A percentile compares a stretch with the other conserved stretches of the same genome.
phyloP scores from a whole-genome alignment of 192 early-diverging fungal species.

The Coemansia sp. region DNA sequence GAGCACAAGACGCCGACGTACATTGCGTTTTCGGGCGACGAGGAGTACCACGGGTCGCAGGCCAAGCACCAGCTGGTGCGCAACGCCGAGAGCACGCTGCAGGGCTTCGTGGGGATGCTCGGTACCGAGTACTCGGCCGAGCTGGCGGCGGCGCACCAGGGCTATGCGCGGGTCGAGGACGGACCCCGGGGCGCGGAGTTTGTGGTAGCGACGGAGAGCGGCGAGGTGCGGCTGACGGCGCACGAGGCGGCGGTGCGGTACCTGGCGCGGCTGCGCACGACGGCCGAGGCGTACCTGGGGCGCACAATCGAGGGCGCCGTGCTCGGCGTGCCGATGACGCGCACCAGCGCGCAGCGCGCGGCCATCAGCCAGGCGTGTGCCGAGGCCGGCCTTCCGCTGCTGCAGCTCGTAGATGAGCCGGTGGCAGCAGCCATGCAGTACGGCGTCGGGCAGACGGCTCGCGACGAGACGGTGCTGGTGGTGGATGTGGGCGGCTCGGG shows the following conservation, averaged over 20 bases:
- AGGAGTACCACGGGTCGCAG: slow-evolving; percentile 76
- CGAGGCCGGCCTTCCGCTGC: slow-evolving; percentile 75
- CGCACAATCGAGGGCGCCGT: slow-evolving; percentile 76
- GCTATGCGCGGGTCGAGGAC: slow-evolving; percentile 58
- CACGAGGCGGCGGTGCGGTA: slow-evolving; percentile 77
- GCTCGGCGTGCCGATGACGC: slow-evolving; percentile 84
- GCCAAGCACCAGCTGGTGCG: slow-evolving; percentile 83
- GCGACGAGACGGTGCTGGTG: slow-evolving; percentile 79
- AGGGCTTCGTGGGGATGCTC: slow-evolving; percentile 81
- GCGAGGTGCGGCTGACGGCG: slow-evolving; percentile 62
- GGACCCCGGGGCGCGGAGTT: slow-evolving; percentile 62
- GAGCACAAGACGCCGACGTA: slow-evolving; percentile 92
- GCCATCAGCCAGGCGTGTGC: slow-evolving; percentile 67
- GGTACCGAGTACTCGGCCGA: slow-evolving; percentile 56
- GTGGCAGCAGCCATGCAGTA: slow-evolving; percentile 88
- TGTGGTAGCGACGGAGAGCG: slow-evolving; percentile 62
- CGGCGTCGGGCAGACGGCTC: slow-evolving; percentile 59
- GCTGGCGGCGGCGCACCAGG: slow-evolving; percentile 39
- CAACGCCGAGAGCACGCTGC: slow-evolving; percentile 89
- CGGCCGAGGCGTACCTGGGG: slow-evolving; percentile 88
- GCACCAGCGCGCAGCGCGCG: slow-evolving; percentile 67
- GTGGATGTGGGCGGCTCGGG: slow-evolving; percentile 87
- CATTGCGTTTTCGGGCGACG: slow-evolving; percentile 88
- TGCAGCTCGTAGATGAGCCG: slow-evolving; percentile 85
- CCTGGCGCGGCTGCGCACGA: slow-evolving; percentile 75